phyloP scores from a whole-genome alignment of 2,329 filamentous ascomycete species.

The Chalaropsis thielavioides region DNA sequence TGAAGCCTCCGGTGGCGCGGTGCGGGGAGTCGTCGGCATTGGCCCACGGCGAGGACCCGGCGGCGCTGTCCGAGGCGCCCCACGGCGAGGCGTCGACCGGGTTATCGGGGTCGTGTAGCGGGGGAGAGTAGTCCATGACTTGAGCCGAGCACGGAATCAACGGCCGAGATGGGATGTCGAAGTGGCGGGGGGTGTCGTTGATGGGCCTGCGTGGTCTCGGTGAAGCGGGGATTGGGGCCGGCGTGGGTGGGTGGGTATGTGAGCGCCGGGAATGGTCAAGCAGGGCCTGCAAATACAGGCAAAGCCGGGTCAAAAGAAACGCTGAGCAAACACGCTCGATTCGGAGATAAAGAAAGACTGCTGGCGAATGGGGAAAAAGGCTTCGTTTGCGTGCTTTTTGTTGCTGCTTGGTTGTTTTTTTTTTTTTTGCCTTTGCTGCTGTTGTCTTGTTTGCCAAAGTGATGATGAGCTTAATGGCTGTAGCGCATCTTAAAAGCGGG shows the following conservation, averaged over 20 bases:
- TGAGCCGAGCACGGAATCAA: too few species aligned
- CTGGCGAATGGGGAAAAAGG: too few species aligned
- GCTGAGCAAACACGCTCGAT: not conserved
- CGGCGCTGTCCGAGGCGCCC: constrained; percentile 39
- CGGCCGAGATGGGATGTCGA: too few species aligned
- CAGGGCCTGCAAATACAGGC: too few species aligned
- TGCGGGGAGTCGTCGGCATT: constrained; percentile 34
- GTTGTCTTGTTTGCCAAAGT: not conserved
- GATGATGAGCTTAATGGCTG: not conserved
- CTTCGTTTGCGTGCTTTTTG: not conserved
- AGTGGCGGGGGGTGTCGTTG: too few species aligned
- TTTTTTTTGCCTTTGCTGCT: not conserved
- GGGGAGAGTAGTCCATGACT: constrained; percentile 43
- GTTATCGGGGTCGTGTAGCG: constrained; percentile 41
- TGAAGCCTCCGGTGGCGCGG: constrained; percentile 28
- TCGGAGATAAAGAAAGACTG: not conserved
- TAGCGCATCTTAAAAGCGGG: not conserved
- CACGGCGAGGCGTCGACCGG: constrained; percentile 40
- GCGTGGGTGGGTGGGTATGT: too few species aligned
- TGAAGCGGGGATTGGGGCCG: too few species aligned
- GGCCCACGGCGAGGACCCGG: constrained; percentile 33
- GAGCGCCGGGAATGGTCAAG: too few species aligned
- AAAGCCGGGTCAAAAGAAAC: not conserved
- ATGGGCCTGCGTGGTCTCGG: too few species aligned
- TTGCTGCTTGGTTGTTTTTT: not conserved